phyloP scores from a whole-genome alignment of 1,284 basidiomycete genomes.

The Cystobasidiaceae sp. region DNA sequence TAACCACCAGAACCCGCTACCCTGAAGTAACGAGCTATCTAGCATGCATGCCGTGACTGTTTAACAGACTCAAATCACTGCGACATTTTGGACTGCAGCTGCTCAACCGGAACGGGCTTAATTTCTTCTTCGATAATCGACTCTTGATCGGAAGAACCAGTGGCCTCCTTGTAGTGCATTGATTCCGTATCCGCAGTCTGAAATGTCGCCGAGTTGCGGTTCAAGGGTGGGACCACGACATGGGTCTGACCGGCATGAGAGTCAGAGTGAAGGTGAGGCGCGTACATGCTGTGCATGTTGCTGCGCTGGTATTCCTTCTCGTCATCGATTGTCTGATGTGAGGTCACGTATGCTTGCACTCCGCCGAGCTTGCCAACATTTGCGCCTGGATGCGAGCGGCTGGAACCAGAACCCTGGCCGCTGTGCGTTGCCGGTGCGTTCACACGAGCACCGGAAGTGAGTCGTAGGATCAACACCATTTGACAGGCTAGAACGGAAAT shows the following conservation, averaged over 20 bases:
- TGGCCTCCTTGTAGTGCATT: neutral
- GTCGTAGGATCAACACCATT: constrained; percentile 14
- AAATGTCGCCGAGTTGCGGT: neutral
- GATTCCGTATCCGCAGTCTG: neutral
- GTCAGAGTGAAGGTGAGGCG: neutral
- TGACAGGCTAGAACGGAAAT: constrained; percentile 19
- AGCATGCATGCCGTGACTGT: too few relatives aligned
- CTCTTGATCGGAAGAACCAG: neutral
- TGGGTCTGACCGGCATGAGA: neutral
- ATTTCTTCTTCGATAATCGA: neutral
- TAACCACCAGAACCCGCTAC: too few relatives aligned
- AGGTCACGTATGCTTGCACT: constrained; percentile 15
- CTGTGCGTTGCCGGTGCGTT: neutral
- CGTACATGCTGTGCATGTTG: neutral
- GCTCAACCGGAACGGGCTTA: neutral
- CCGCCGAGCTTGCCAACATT: constrained; percentile 10
- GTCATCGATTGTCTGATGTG: constrained; percentile 16
- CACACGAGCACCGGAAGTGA: neutral
- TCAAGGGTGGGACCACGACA: neutral
- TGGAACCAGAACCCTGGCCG: neutral
- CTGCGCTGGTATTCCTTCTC: neutral
- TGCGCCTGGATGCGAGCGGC: neutral
- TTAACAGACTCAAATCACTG: too few relatives aligned
- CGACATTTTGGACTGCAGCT: too few relatives aligned
- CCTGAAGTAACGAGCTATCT: too few relatives aligned